phyloP scores from a whole-genome alignment of 139 green algal genomes.

The Picochlorum sp. region DNA sequence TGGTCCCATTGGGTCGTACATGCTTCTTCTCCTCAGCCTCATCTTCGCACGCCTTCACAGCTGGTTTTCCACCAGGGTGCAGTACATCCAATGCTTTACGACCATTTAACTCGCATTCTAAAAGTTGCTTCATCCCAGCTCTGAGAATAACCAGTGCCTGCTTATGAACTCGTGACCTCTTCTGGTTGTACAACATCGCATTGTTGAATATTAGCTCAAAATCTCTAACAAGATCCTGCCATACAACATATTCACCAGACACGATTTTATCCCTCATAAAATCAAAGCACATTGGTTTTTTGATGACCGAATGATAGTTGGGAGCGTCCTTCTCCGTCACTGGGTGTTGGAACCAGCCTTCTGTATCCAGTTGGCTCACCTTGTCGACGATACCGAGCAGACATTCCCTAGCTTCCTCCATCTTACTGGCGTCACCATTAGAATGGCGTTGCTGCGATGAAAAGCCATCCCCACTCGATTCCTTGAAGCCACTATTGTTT shows the following conservation, averaged over 20 bases:
- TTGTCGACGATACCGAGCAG: slow-evolving; percentile 25
- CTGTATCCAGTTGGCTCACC: slow-evolving; percentile 23
- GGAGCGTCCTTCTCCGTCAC: slow-evolving; percentile 44
- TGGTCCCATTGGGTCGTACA: not conserved
- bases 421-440: not conserved
- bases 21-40: not conserved
- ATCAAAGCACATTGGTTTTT: slow-evolving; percentile 57
- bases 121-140: slow-evolving; percentile 38
- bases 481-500: no score
- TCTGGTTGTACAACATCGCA: slow-evolving; percentile 56
- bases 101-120: slow-evolving; percentile 28
- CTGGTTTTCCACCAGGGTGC: slow-evolving; percentile 11
- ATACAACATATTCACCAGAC: slow-evolving; percentile 26
- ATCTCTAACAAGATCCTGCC: slow-evolving; percentile 45
- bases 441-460: no score
- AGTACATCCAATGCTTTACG: slow-evolving; percentile 35
- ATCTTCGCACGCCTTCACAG: not conserved
- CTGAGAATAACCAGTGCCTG: slow-evolving; percentile 26
- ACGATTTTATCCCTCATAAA: slow-evolving; percentile 44
- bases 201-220: slow-evolving; percentile 65
- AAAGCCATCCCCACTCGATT: no score
- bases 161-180: slow-evolving; percentile 45
- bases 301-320: slow-evolving; percentile 44
- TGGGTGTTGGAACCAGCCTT: slow-evolving; percentile 45
- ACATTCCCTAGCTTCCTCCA: not conserved